Conservation (phyloP, 1,284 basidiomycete species). For the Inonotus hispidus region DNA sequence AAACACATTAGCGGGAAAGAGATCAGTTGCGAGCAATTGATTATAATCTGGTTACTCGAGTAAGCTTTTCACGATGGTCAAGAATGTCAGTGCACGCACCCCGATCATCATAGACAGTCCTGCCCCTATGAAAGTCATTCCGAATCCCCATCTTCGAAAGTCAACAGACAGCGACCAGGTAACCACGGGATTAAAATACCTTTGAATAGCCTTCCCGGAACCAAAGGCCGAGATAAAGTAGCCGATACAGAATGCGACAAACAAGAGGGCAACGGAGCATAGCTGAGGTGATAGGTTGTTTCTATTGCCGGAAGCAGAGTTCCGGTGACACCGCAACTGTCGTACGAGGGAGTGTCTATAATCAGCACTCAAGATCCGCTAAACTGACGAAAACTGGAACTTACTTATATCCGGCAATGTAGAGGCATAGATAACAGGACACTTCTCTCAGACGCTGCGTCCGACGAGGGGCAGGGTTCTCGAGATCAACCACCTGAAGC, state of each 20-base stretch:
- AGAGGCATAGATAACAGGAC: slow-evolving; percentile 19
- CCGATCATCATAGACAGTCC: slow-evolving; percentile 28
- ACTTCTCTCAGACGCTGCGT: slow-evolving; percentile 5
- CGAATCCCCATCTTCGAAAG: slow-evolving; percentile 22
- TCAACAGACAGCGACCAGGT: not conserved
- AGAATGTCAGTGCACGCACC: slow-evolving; percentile 20
- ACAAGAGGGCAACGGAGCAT: slow-evolving; percentile 28
- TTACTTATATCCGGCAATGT: slow-evolving; percentile 30
- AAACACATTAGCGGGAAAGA: slow-evolving; percentile 30
- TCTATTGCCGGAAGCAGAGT: slow-evolving; percentile 30
- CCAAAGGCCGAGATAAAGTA: slow-evolving; percentile 27
- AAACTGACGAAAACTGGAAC: slow-evolving; percentile 6
- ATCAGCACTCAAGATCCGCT: not conserved
- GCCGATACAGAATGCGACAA: slow-evolving; percentile 28
- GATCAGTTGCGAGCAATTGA: slow-evolving; percentile 30
- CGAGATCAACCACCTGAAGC: slow-evolving; percentile 7
- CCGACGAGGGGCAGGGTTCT: not conserved
- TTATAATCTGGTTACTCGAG: slow-evolving; percentile 26
- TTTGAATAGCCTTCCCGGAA: slow-evolving; percentile 25
- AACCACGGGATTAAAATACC: slow-evolving; percentile 2
- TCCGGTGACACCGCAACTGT: slow-evolving; percentile 29
- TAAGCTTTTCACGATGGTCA: not conserved
- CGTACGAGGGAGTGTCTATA: not conserved
- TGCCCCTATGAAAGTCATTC: slow-evolving; percentile 26
- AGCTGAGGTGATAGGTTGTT: slow-evolving; percentile 24